These are phyloP conservation scores for Aureobasidium uvarum DNA, from an alignment of 2,329 filamentous ascomycete genomes.

Conservation along the genomic window DNA sequence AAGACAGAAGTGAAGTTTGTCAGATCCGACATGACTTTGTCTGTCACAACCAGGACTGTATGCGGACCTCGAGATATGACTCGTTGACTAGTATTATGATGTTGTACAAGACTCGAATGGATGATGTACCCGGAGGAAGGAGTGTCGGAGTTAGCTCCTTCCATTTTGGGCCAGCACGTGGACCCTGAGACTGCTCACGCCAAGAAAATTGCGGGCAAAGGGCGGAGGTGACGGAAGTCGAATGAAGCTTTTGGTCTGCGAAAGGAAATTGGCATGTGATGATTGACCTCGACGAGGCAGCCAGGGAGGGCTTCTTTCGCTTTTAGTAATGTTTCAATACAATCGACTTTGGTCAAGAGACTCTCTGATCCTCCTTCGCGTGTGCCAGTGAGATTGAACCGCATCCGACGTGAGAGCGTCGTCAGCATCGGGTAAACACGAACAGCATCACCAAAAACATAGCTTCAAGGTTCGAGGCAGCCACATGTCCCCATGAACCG, in stretches of 20 bases:
- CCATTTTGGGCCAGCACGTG: not conserved
- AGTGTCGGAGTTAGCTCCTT: slow-evolving; percentile 5
- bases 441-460: not conserved
- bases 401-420: not conserved
- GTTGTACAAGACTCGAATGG: not conserved
- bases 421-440: slow-evolving; percentile 7
- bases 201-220: not conserved
- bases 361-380: too few relatives aligned
- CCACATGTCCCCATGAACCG: slow-evolving; percentile 30
- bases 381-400: not conserved
- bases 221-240: not conserved
- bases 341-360: not conserved
- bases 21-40: not conserved
- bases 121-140: not conserved
- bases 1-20: slow-evolving; percentile 6
- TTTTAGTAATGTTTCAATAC: not conserved
- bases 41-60: not conserved
- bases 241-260: not conserved
- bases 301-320: not conserved
- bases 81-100: too few relatives aligned
- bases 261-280: slow-evolving; percentile 10
- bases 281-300: not conserved
- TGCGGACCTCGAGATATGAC: too few relatives aligned
- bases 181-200: slow-evolving; percentile 4
- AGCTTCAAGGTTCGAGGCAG: slow-evolving; percentile 8